Percentiles rank a stretch among this genome's conserved stretches.
Conservation (phyloP, 1,284 basidiomycete genomes). For the Tetrapyrgos nigripes region DNA sequence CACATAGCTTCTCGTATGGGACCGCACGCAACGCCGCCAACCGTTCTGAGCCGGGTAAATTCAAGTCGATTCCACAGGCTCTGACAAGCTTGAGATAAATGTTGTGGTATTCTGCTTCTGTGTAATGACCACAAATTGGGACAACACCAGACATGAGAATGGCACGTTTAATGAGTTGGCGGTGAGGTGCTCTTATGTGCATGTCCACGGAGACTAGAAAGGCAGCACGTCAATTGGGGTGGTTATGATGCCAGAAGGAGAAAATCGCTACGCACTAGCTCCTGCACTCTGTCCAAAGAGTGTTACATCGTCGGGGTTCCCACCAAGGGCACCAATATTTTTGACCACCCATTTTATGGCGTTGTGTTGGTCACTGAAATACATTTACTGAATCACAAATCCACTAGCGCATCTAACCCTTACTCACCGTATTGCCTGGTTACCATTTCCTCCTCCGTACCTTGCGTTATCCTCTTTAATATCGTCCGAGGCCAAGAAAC, state of each 20-base stretch:
- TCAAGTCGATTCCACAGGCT: slow-evolving; percentile 1
- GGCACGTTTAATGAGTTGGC: background rate
- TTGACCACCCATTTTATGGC: slow-evolving; percentile 4
- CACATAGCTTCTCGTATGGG: background rate
- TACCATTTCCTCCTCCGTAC: slow-evolving; percentile 4
- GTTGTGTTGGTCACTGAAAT: slow-evolving; percentile 1
- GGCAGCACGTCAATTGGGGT: background rate
- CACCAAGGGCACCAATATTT: background rate
- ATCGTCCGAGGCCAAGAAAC: slow-evolving; percentile 1
- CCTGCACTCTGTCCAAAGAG: slow-evolving; percentile 6
- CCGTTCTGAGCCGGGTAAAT: slow-evolving; percentile 1
- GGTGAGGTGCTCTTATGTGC: background rate
- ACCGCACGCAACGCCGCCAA: background rate
- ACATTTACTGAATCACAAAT: background rate
- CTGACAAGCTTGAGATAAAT: slow-evolving; percentile 1
- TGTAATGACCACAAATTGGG: background rate
- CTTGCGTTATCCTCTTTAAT: background rate
- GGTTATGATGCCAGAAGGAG: background rate
- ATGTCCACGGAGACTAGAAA: background rate
- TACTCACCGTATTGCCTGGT: slow-evolving; percentile 2
- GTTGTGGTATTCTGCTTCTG: slow-evolving; percentile 1
- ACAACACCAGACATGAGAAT: slow-evolving; percentile 2
- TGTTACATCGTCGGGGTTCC: background rate
- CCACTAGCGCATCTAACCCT: background rate
- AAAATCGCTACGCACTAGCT: background rate